Evolutionary conservation across 1,139 yeast genomes (phyloP).

Genomic region (Kurtzmaniella quercitrusa): DNA sequence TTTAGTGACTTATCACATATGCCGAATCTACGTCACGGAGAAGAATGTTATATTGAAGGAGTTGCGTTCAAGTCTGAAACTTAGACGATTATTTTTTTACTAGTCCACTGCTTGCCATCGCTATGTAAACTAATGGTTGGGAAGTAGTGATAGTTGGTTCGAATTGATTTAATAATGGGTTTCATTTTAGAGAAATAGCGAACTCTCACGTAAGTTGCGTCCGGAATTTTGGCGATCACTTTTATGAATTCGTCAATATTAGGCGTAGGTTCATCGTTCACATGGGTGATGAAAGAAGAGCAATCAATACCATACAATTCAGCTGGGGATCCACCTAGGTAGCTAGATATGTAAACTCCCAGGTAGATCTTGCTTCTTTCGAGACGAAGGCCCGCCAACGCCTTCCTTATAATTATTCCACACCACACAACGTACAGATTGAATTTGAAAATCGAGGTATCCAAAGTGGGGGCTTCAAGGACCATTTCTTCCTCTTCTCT

Average conservation of each 20-base stretch:
- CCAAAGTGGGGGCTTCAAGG: slow-evolving; percentile 59
- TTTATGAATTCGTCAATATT: slow-evolving; percentile 61
- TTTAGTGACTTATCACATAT: too few species aligned
- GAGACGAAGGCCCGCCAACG: background rate
- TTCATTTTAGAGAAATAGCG: slow-evolving; percentile 80
- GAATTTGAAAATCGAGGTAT: slow-evolving; percentile 55
- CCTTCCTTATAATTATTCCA: background rate
- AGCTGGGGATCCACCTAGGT: slow-evolving; percentile 81
- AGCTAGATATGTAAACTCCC: slow-evolving; percentile 70
- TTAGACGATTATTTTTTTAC: too few species aligned
- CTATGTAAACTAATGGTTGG: slow-evolving; percentile 71
- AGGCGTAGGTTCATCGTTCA: slow-evolving; percentile 71
- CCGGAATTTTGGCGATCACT: slow-evolving; percentile 65
- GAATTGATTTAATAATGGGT: slow-evolving; percentile 80
- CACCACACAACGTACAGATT: slow-evolving; percentile 73
- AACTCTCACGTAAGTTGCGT: slow-evolving; percentile 74
- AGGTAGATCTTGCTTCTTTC: background rate
- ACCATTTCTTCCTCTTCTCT: slow-evolving; percentile 50
- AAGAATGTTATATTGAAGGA: too few species aligned
- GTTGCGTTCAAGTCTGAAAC: too few species aligned
- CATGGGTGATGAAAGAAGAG: slow-evolving; percentile 84
- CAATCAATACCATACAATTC: slow-evolving; percentile 74
- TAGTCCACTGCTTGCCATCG: slow-evolving; percentile 44
- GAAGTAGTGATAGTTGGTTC: slow-evolving; percentile 87
- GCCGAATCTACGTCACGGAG: too few species aligned